Base-by-base conservation (phyloP, 1,139 yeast genomes). In the Oligophagozyma castellii region DNA sequence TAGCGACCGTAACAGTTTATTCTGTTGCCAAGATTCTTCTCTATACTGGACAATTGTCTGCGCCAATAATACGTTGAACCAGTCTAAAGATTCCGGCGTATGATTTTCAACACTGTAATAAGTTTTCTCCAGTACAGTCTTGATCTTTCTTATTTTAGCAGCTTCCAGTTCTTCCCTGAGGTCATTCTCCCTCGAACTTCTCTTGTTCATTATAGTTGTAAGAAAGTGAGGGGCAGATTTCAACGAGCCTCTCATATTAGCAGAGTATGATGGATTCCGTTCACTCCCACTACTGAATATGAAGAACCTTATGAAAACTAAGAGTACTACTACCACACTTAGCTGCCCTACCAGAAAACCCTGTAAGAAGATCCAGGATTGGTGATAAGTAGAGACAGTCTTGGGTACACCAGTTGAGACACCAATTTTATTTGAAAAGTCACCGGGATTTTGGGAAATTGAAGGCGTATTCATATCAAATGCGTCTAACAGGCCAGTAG, bases 41-140 rank as follows among this genome's bases (percentile, higher is more conserved):
- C 99, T 65, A 35, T 84, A 66, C 43, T 86, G 94, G 14, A 83
- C 71, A 14, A 89, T 75, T 4, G 86, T 76, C 50, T 92, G 96
- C 0, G 95, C 98, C 14, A 89, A 68, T 27, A 89, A 61, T 1
- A 89, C 96, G 44, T 89, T 89, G 51, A 89, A 83, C 98, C 99
- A 89, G 53, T 89, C 98, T 32, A 89, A 59, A 0, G 95, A 77
- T 57, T 89, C 99, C 0, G 95, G 70, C 3, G 76, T 63, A 51
- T 92, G 98, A 14, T 73, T 73, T 25, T 75, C 73, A 2, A 89
- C 95, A 48, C 89, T 83, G 52, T 92, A 92, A 48, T 83, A 84
- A 0, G 95, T 84, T 47, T 84, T 86, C 41, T 86, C 95, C 29
- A 89, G 59, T 16, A 86, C 80, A 0, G 74, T 44, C 46, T 58